Conservation (phyloP, 2,329 filamentous ascomycete genomes). For the Stachybotrys elegans region DNA sequence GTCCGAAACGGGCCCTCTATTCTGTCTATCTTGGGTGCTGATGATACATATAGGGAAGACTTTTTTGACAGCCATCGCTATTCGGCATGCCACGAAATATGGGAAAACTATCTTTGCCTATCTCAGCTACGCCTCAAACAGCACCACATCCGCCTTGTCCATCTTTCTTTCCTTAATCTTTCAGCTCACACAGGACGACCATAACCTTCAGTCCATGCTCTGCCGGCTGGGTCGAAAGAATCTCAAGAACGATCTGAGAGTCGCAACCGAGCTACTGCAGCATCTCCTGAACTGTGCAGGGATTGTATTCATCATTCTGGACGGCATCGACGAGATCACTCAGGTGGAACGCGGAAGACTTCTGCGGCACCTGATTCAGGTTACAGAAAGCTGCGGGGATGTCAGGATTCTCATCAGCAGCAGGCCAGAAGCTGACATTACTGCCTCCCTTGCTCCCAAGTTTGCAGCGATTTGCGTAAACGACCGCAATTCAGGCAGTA, state of each 20-base stretch:
- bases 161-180: background rate
- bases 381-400: background rate
- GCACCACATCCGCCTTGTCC: background rate
- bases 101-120: background rate
- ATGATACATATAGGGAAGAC: background rate
- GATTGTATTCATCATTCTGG: background rate
- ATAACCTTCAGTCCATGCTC: background rate
- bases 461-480: background rate
- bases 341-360: background rate
- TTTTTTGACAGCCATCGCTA: background rate
- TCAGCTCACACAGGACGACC: background rate
- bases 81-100: background rate
- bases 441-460: background rate
- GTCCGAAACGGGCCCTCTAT: too few species aligned
- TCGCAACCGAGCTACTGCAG: background rate
- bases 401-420: background rate
- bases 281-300: background rate
- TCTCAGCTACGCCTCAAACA: background rate
- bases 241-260: background rate
- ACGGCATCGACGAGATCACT: slow-evolving; percentile 2
- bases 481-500: background rate
- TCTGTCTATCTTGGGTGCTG: too few species aligned
- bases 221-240: background rate
- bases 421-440: background rate
- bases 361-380: background rate